Evolutionary conservation across 768 basidiomycete species (phyloP), one percentile per base, ranked within the genome.

Genomic region (Nidularia sp.): DNA sequence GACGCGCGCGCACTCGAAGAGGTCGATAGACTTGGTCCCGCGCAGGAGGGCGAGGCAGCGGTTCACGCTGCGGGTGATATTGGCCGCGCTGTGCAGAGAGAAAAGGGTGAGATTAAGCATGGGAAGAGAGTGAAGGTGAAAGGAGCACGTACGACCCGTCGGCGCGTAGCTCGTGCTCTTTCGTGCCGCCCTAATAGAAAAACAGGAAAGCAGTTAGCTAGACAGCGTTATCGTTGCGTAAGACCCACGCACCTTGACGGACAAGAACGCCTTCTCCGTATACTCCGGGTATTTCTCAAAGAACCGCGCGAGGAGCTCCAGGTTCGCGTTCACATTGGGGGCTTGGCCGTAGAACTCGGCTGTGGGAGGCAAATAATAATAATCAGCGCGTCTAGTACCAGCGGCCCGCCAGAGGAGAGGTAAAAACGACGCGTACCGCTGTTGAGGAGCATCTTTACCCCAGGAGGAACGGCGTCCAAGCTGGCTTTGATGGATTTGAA

Each of bases 401-500:
- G n/a, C n/a, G n/a, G n/a, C n/a, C n/a, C n/a, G n/a, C n/a, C 53
- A 47, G 22, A 34, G 22, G 39, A 31, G 25, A 49, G 41, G 18
- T 43, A 6, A 34, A 5, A 5, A 32, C 10, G 8, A 5, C 13
- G 10, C 60, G n/a, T 47, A 60, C 62, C 58, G 35, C 47, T 53
- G 58, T 83, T 82, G 56, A 84, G 54, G 42, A 81, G 53, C 60
- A 78, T 75, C 61, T 80, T 81, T 33, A 63, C 66, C 12, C 74
- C 77, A 0, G 67, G 55, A 3, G 77, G 76, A 35, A 78, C 61
- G 0, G 68, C 63, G 39, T 76, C 70, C 51, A 80, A 58, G 5
- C 75, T 75, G 3, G 75, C 75, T 61, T 80, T 83, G 69, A 88
- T 85, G 1, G 83, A 70, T 25, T 76, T 79, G 54, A 88, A 86